A percentile compares a stretch with the other conserved stretches of the same genome.
Evolutionary conservation across 2,329 filamentous ascomycete genomes (phyloP).

Genomic region (Orbilia javanica): DNA sequence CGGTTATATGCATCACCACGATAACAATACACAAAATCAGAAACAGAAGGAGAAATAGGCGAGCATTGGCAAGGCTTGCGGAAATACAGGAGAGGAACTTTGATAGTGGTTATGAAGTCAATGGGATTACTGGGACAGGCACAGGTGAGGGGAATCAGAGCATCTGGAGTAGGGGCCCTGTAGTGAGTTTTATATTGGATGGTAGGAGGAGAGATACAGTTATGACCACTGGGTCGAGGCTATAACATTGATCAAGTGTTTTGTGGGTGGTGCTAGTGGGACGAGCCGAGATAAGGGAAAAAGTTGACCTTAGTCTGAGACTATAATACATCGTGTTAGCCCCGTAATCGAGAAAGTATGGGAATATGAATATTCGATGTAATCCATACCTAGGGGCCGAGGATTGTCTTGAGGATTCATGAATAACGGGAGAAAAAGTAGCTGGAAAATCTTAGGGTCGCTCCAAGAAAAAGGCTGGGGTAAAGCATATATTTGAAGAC

Average conservation of each 20-base stretch:
- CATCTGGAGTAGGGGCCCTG: slow-evolving; percentile 44
- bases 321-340: too few relatives aligned
- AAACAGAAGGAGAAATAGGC: slow-evolving; percentile 25
- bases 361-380: too few relatives aligned
- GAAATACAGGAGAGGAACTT: slow-evolving; percentile 20
- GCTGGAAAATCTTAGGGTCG: too few relatives aligned
- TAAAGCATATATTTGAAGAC: too few relatives aligned
- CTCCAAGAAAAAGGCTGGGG: too few relatives aligned
- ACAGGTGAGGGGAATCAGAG: slow-evolving; percentile 35
- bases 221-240: slow-evolving; percentile 25
- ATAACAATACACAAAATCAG: slow-evolving; percentile 41
- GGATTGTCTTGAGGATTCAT: too few relatives aligned
- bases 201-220: slow-evolving; percentile 29
- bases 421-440: too few relatives aligned
- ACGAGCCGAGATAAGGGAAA: too few relatives aligned
- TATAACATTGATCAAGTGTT: not conserved
- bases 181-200: slow-evolving; percentile 46
- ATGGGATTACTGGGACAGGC: slow-evolving; percentile 37
- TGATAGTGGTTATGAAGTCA: slow-evolving; percentile 16
- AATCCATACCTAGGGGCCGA: too few relatives aligned
- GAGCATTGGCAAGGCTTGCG: slow-evolving; percentile 28
- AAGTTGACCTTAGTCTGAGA: too few relatives aligned
- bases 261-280: too few relatives aligned
- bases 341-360: too few relatives aligned
- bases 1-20: slow-evolving; percentile 24